These are phyloP conservation scores for Apophysomyces trapeziformis DNA, from an alignment of 371 early-diverging fungal genomes.

Conservation along the genomic window DNA sequence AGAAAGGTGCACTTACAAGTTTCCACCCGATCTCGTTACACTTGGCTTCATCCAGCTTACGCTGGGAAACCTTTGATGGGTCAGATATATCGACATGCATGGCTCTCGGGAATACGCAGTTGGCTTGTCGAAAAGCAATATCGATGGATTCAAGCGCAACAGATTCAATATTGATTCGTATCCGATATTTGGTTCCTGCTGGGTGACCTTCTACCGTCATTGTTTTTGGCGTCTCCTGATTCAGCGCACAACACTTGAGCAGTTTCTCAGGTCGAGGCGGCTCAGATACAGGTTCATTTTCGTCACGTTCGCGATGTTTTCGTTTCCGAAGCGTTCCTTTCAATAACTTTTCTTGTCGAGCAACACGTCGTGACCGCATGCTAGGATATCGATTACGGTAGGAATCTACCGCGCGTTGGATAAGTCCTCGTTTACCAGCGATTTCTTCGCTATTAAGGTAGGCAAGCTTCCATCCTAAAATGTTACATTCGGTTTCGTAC, in stretches of 20 bases:
- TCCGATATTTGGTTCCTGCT: constrained; percentile 34
- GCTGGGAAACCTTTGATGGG: constrained; percentile 31
- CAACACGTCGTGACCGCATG: constrained; percentile 79
- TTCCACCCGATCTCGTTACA: constrained; percentile 60
- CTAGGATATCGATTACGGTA: constrained; percentile 89
- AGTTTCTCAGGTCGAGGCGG: constrained; percentile 2
- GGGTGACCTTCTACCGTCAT: constrained; percentile 28
- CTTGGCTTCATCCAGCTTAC: constrained; percentile 45
- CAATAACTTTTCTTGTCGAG: constrained; percentile 79
- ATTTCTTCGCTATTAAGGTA: constrained; percentile 84
- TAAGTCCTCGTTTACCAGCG: constrained; percentile 86
- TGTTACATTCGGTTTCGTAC: constrained; percentile 90
- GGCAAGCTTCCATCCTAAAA: constrained; percentile 86
- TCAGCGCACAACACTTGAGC: not conserved
- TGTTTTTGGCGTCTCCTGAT: constrained; percentile 22
- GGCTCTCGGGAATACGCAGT: constrained; percentile 55
- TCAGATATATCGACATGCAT: constrained; percentile 30
- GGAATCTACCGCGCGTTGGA: constrained; percentile 95
- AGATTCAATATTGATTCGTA: constrained; percentile 52
- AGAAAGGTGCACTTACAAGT: constrained; percentile 25
- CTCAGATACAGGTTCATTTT: constrained; percentile 12
- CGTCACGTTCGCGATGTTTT: constrained; percentile 44
- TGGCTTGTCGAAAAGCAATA: constrained; percentile 38
- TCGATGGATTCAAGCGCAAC: constrained; percentile 46
- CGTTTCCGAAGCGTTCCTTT: constrained; percentile 57